A percentile compares a stretch with the other conserved stretches of the same genome.
Conservation (phyloP, 805 yeast genomes). For the Torulaspora indica region DNA sequence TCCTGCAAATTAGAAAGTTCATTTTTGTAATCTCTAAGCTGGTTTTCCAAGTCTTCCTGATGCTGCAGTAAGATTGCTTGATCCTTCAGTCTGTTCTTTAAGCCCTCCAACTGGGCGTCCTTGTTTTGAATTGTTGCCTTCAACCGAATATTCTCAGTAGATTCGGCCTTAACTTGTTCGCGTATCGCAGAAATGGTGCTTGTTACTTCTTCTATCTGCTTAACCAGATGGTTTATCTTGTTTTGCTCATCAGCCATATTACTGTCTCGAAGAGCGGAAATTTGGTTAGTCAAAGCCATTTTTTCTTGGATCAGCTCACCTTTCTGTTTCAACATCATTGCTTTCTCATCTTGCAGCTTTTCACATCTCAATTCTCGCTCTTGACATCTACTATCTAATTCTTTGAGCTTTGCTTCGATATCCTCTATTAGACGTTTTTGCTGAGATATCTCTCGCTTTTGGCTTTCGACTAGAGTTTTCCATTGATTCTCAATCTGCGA, state of each 20-base stretch:
- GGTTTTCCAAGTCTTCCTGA: slow-evolving; percentile 5
- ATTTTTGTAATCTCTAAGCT: slow-evolving; percentile 1
- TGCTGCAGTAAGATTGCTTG: neutral
- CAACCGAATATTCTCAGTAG: slow-evolving; percentile 1
- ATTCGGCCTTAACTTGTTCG: slow-evolving; percentile 4
- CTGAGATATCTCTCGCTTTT: slow-evolving; percentile 3
- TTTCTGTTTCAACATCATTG: slow-evolving; percentile 10
- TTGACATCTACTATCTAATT: slow-evolving; percentile 5
- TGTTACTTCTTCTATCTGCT: slow-evolving; percentile 6
- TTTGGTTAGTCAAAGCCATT: slow-evolving; percentile 8
- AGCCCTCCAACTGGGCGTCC: neutral
- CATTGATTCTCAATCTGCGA: slow-evolving; percentile 17
- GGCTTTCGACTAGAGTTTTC: slow-evolving; percentile 12
- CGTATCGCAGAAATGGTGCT: slow-evolving; percentile 1
- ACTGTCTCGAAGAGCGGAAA: slow-evolving; percentile 5
- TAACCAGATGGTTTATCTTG: slow-evolving; percentile 8
- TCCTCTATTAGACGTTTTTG: slow-evolving; percentile 3
- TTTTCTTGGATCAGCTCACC: slow-evolving; percentile 6
- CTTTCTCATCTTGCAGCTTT: slow-evolving; percentile 8
- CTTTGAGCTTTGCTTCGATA: slow-evolving; percentile 2
- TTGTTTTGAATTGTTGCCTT: slow-evolving; percentile 6
- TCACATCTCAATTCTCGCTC: slow-evolving; percentile 8
- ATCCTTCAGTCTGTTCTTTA: slow-evolving; percentile 1
- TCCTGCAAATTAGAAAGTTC: slow-evolving; percentile 1
- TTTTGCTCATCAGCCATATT: slow-evolving; percentile 8